Evolutionary conservation across 176 grass and related monocot species (phyloP), one percentile per base, ranked within the genome.

Genomic region (Phoenix dactylifera): DNA sequence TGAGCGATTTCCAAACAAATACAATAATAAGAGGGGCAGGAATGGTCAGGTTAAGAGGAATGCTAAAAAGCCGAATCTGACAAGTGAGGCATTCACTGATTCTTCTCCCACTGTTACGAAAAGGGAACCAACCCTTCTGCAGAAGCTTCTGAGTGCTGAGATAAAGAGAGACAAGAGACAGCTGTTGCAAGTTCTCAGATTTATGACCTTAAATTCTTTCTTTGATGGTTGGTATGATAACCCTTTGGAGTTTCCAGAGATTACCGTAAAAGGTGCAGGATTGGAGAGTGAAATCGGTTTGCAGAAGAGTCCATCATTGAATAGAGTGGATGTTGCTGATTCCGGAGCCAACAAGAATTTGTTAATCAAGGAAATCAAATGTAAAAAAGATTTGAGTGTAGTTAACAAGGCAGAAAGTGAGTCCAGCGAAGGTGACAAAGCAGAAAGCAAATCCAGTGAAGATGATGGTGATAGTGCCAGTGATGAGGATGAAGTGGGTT

Each of bases 201-300:
- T 92, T 76, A 83, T 88, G 72, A 39, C 58, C 68, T 51, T 83
- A 61, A 98, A 98, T 89, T 85, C 75, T 61, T 98, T 98, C 71
- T 92, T 98, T 48, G 51, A 76, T 54, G 51, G 71, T 16, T 78
- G 55, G 79, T 76, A 83, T 55, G 77, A 79, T 22, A 85, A 78
- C 54, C 28, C 65, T 0, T 64, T 98, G 70, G 76, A 81, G 64
- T 98, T 88, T 53, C 84, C 81, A 15, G 69, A 15, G 3, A 71
- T 95, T 17, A 79, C 48, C 49, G 71, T 87, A 59, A 80, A 84
- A 70, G 80, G 88, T 57, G 28, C 70, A 24, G 78, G 83, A 60
- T 52, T 72, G 18, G 62, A 52, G 16, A 70, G 59, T 79, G 60
- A 32, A 32, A 63, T 69, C 64, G 17, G 63, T 1, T 4, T 22